Base-by-base conservation (phyloP, 2,329 filamentous ascomycete species). In the Nigrograna mackinnonii region DNA sequence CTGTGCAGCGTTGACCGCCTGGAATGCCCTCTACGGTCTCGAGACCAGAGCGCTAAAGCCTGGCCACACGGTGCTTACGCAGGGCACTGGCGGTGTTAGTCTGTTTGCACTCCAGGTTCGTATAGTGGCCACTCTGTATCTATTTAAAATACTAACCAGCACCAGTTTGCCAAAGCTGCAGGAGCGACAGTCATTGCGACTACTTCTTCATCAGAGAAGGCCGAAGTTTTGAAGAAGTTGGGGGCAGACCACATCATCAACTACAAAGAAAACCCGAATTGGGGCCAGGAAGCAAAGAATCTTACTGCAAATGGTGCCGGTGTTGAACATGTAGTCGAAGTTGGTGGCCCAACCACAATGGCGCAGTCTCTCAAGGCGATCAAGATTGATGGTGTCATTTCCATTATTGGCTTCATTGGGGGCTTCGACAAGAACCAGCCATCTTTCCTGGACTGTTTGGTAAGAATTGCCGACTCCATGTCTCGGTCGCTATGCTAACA, bases 31-130 rank as follows among this genome's bases (percentile, higher is more conserved):
- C 5, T 79, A 77, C 48, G 78, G 78, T 9, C 53, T 79, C 4
- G 60, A 71, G 50, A 64, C 65, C 32, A 61, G 60, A 43, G 55
- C 57, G 5, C 41, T 69, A 21, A 69, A 69, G 48, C 60, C 62
- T 6, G 67, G 68, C 4, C 60, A 70, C 13, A 71, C 62, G 39
- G 83, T 89, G 3, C 73, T 89, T 22, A 83, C 83, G 1, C 83
- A 87, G 65, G 85, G 85, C n/a, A 87, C 84, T 0, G 85, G 85
- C 16, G 85, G 85, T 44, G 85, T 88, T 6, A 80, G 77, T 48
- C 75, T 87, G 46, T 86, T 86, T 44, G 84, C 78, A 3, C 63
- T 87, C n/a, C 84, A 79, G 70, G 47, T 50, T 37, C 6, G 30
- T n/a, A n/a, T n/a, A n/a, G n/a, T n/a, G n/a, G n/a, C n/a, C n/a